These are phyloP conservation scores for Coffea eugenioides DNA, from an alignment of 257 asterid species.

Conservation along the genomic window DNA sequence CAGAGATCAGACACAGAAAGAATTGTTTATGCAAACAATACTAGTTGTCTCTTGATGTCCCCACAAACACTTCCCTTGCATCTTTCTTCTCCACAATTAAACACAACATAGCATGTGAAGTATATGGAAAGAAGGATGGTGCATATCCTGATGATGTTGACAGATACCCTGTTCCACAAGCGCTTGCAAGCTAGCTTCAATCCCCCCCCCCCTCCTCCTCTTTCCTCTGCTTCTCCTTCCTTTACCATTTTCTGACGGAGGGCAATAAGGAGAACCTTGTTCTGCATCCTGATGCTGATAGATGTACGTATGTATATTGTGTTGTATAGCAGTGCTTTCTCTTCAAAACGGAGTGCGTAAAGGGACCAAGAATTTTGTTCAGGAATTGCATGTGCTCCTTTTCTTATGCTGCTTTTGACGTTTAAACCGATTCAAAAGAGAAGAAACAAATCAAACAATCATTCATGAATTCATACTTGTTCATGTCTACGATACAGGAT, in stretches of 20 bases:
- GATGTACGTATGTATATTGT: too few species aligned
- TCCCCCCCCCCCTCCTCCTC: not conserved
- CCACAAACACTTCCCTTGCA: conserved; percentile 13
- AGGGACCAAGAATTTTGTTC: not conserved
- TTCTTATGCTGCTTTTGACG: not conserved
- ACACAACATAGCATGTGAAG: conserved; percentile 28
- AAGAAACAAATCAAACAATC: not conserved
- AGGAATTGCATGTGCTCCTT: not conserved
- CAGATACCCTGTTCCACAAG: conserved; percentile 16
- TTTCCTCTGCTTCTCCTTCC: too few species aligned
- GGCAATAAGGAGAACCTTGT: not conserved
- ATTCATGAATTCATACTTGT: not conserved
- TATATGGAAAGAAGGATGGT: conserved; percentile 21
- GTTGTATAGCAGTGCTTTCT: too few species aligned
- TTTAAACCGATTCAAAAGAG: not conserved
- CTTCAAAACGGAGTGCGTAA: too few species aligned
- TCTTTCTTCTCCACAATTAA: conserved; percentile 12
- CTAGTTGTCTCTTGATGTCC: conserved; percentile 11
- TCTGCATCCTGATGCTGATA: not conserved
- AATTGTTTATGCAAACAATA: not conserved
- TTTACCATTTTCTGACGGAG: not conserved
- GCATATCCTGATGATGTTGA: conserved; percentile 31
- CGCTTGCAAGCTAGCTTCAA: not conserved
- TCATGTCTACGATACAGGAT: too few species aligned
- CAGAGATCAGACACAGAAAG: not conserved